phyloP scores from a whole-genome alignment of 495 filamentous ascomycete species.

The Xylaria longipes region DNA sequence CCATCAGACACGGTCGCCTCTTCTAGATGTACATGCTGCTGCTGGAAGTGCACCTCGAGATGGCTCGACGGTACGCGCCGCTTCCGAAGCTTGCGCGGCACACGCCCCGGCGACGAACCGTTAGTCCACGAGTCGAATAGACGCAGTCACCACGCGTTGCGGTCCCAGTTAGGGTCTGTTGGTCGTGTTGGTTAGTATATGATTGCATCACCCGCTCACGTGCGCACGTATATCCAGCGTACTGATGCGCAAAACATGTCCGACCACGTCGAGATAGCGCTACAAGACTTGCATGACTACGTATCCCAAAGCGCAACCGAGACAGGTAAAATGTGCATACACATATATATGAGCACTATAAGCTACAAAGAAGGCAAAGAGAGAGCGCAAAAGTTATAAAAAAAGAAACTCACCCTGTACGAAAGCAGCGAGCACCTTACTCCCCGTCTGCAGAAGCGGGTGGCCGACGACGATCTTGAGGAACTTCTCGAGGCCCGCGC shows the following conservation, averaged over 20 bases:
- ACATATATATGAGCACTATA: not conserved
- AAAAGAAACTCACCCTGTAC: constrained; percentile 79
- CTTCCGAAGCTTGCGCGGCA: constrained; percentile 56
- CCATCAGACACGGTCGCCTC: not conserved
- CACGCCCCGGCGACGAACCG: constrained; percentile 38
- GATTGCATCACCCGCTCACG: not conserved
- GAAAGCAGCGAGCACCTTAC: constrained; percentile 93
- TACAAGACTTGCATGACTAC: not conserved
- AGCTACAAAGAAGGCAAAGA: not conserved
- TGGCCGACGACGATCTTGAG: constrained; percentile 97
- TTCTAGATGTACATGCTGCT: constrained; percentile 15
- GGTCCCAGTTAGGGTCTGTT: constrained; percentile 78
- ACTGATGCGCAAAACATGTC: not conserved
- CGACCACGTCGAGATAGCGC: not conserved
- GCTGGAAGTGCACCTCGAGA: not conserved
- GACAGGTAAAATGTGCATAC: not conserved
- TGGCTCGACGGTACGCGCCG: constrained; percentile 30
- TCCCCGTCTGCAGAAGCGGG: constrained; percentile 94
- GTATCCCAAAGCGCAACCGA: not conserved
- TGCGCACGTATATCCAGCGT: not conserved
- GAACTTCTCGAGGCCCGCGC: constrained; percentile 92
- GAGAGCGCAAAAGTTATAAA: constrained; percentile 25
- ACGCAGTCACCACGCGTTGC: constrained; percentile 72
- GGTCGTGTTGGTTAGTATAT: not conserved
- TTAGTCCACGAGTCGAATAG: constrained; percentile 42